Base-by-base conservation (phyloP, 2,329 filamentous ascomycete species). In the Setomelanomma holmii region DNA sequence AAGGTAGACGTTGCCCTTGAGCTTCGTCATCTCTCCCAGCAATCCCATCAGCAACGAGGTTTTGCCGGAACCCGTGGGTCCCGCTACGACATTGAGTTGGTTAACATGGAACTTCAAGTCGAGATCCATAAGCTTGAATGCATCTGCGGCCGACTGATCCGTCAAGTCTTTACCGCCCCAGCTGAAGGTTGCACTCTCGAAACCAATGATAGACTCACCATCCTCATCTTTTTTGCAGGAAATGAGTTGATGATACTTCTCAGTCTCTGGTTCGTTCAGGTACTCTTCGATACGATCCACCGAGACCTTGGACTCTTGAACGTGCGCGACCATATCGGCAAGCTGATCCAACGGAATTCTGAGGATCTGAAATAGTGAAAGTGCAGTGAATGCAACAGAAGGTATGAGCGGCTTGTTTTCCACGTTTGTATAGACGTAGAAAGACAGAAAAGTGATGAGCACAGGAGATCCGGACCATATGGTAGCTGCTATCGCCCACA, bases 311-410 rank as follows among this genome's bases (percentile, higher is more conserved):
- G 93, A 91, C 76, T 99, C 95, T 77, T 97, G 92, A 4, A 99
- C 93, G 76, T 98, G 95, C 10, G 95, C 95, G 69, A 98, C 89
- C 95, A 99, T 99, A 75, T 99, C 95, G 44, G 95, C 95, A 47
- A 99, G 83, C 76, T 98, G 93, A 73, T 99, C 95, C 40, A 99
- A 80, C 4, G 95, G 95, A 46, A 97, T 90, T 41, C 95, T 88
- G 12, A 99, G 86, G 35, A 99, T 86, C 72, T 93, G 93, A 75
- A 99, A 99, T 59, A 99, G 87, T 0, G 95, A 98, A 47, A 99
- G 87, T 33, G 95, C 92, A 1, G 95, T 97, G 76, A 99, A 99
- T 3, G 95, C 95, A 55, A 98, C 83, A 0, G 95, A 98, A 0
- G 95, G 93, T 45, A 95, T 89, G 48, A 99, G 79, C 17, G 89